Percentiles rank a stretch among this genome's conserved stretches.
These are phyloP conservation scores for Elsinoe arachidis DNA, from an alignment of 2,329 filamentous ascomycete species.

Conservation along the genomic window DNA sequence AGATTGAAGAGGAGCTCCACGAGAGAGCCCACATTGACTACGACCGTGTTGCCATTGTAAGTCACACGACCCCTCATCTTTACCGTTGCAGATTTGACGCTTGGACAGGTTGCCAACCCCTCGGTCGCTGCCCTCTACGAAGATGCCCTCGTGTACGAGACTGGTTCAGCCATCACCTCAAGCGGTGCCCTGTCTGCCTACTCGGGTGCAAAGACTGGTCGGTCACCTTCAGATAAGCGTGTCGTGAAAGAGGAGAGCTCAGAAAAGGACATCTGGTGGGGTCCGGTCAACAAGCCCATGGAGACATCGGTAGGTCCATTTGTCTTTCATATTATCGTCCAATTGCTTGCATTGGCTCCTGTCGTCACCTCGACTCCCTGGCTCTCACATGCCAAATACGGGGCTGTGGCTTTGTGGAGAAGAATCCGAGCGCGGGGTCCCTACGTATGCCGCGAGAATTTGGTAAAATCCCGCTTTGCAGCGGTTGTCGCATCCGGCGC, in stretches of 20 bases:
- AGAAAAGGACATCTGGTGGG: constrained; percentile 95
- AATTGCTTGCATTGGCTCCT: neutral
- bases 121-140: constrained; percentile 95
- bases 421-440: constrained; percentile 1
- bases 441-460: constrained; percentile 1
- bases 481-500: neutral
- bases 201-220: constrained; percentile 95
- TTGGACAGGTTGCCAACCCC: constrained; percentile 68
- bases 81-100: constrained; percentile 16
- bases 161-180: constrained; percentile 92
- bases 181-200: constrained; percentile 93
- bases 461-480: neutral
- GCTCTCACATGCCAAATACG: neutral
- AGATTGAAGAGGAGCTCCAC: constrained; percentile 95
- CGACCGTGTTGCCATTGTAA: constrained; percentile 92
- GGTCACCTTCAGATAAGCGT: constrained; percentile 94
- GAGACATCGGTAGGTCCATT: constrained; percentile 70
- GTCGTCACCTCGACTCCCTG: neutral
- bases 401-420: constrained; percentile 7
- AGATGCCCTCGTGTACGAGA: constrained; percentile 97
- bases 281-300: constrained; percentile 99
- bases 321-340: neutral
- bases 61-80: constrained; percentile 27
- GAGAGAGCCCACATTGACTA: constrained; percentile 99
- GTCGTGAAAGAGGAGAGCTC: constrained; percentile 87